phyloP scores from a whole-genome alignment of 2,329 filamentous ascomycete genomes.

The Graphium sp. region DNA sequence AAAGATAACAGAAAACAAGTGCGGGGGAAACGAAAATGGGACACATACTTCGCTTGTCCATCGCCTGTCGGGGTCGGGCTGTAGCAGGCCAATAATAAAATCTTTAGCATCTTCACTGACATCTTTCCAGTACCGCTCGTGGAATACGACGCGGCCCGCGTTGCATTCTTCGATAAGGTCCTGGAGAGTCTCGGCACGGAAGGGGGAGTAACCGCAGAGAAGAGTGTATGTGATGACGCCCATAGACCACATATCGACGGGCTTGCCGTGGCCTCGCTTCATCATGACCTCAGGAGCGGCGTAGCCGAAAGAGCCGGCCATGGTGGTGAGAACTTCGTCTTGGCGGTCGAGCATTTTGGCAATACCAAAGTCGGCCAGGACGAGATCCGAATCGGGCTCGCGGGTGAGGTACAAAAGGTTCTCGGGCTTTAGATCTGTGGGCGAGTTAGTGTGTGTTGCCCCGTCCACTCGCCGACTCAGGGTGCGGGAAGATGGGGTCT shows the following conservation, averaged over 20 bases:
- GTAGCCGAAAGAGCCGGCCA: conserved; percentile 97
- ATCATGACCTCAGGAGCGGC: conserved; percentile 97
- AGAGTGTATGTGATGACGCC: conserved; percentile 98
- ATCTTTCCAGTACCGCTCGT: conserved; percentile 96
- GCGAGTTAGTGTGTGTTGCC: conserved; percentile 1
- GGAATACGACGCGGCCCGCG: conserved; percentile 72
- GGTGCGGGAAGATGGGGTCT: background rate
- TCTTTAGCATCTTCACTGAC: conserved; percentile 91
- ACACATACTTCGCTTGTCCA: conserved; percentile 55
- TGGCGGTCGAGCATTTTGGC: conserved; percentile 92
- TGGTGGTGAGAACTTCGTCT: conserved; percentile 85
- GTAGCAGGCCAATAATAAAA: conserved; percentile 72
- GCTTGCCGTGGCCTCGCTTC: conserved; percentile 92
- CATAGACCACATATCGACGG: conserved; percentile 98
- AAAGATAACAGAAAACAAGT: background rate
- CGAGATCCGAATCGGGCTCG: conserved; percentile 63
- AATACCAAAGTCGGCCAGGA: conserved; percentile 95
- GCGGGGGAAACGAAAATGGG: conserved; percentile 3
- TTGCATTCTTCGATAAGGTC: conserved; percentile 93
- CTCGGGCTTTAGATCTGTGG: conserved; percentile 84
- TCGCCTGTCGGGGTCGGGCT: conserved; percentile 61
- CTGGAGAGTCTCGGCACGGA: conserved; percentile 82
- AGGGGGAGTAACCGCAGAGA: conserved; percentile 94
- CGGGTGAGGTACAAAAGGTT: conserved; percentile 87
- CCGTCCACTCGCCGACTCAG: no score